phyloP scores from a whole-genome alignment of 2,329 filamentous ascomycete species.

The Esteya vermicola region DNA sequence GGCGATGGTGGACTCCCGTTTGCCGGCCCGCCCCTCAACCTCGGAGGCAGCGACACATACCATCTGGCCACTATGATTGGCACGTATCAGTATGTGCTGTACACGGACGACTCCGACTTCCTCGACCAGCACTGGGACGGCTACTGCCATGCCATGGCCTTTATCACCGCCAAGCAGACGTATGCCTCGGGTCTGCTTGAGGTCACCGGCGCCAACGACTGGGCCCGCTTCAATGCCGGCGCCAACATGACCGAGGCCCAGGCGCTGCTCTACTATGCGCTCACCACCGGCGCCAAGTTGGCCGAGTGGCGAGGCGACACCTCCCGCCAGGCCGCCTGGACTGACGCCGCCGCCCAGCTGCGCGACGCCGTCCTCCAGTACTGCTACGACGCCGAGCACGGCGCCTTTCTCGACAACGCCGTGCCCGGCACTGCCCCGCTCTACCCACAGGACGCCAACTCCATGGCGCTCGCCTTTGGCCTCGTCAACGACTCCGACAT shows the following conservation, averaged over 20 bases:
- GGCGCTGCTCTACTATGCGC: constrained; percentile 38
- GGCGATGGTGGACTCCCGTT: constrained; percentile 32
- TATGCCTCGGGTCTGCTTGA: constrained; percentile 25
- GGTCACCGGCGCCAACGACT: constrained; percentile 34
- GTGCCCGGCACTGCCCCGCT: constrained; percentile 26
- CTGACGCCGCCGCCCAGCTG: constrained; percentile 24
- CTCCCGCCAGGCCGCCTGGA: constrained; percentile 20
- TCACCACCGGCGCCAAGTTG: constrained; percentile 36
- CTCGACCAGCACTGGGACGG: constrained; percentile 18
- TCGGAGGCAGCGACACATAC: constrained; percentile 19
- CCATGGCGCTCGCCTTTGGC: constrained; percentile 35
- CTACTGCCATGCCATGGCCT: constrained; percentile 17
- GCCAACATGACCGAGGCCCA: constrained; percentile 36
- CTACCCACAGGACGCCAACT: constrained; percentile 46
- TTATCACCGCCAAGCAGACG: constrained; percentile 13
- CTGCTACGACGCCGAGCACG: constrained; percentile 32
- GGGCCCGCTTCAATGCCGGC: constrained; percentile 33
- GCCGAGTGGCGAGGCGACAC: constrained; percentile 30
- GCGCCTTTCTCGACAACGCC: constrained; percentile 38
- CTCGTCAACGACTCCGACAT: constrained; percentile 15
- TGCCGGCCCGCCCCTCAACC: constrained; percentile 27
- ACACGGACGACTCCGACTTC: constrained; percentile 29
- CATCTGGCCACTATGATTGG: constrained; percentile 33
- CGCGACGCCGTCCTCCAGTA: constrained; percentile 28
- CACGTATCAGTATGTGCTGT: constrained; percentile 40